Conservation (phyloP, 495 filamentous ascomycete species). For the Aspergillus wentii region DNA sequence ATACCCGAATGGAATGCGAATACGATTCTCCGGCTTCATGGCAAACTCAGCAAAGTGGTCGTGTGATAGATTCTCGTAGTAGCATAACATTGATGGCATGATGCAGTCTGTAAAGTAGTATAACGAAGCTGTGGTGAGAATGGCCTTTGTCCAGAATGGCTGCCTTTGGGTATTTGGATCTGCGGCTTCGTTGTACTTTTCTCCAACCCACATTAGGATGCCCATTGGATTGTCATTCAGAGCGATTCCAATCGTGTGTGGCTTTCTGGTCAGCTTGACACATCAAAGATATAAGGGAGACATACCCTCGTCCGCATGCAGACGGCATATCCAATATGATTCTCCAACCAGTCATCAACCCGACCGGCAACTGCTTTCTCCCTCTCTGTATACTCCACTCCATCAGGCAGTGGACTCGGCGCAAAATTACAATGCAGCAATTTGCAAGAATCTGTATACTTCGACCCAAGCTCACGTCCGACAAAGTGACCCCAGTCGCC, state of each 20-base stretch:
- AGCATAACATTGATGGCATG: slow-evolving; percentile 8
- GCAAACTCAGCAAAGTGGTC: slow-evolving; percentile 7
- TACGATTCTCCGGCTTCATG: slow-evolving; percentile 11
- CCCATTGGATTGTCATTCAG: slow-evolving; percentile 34
- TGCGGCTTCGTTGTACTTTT: slow-evolving; percentile 19
- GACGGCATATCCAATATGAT: slow-evolving; percentile 9
- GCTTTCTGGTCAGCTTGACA: slow-evolving; percentile 7
- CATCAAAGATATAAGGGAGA: background rate
- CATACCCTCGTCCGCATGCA: slow-evolving; percentile 5
- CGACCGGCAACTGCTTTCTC: slow-evolving; percentile 1
- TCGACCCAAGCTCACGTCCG: background rate
- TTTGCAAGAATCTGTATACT: slow-evolving; percentile 3
- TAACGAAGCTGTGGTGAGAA: slow-evolving; percentile 23
- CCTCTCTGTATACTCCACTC: slow-evolving; percentile 1
- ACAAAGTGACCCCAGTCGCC: slow-evolving; percentile 29
- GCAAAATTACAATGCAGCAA: slow-evolving; percentile 5
- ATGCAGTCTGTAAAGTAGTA: slow-evolving; percentile 22
- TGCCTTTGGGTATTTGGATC: slow-evolving; percentile 13
- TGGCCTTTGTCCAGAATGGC: slow-evolving; percentile 6
- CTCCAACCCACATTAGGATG: slow-evolving; percentile 29
- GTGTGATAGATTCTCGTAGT: slow-evolving; percentile 16
- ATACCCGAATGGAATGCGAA: slow-evolving; percentile 4
- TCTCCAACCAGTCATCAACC: slow-evolving; percentile 3
- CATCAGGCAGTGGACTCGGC: background rate
- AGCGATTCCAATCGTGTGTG: slow-evolving; percentile 33